Conservation (phyloP, 805 yeast genomes). For the Martiniozyma abietophila region DNA sequence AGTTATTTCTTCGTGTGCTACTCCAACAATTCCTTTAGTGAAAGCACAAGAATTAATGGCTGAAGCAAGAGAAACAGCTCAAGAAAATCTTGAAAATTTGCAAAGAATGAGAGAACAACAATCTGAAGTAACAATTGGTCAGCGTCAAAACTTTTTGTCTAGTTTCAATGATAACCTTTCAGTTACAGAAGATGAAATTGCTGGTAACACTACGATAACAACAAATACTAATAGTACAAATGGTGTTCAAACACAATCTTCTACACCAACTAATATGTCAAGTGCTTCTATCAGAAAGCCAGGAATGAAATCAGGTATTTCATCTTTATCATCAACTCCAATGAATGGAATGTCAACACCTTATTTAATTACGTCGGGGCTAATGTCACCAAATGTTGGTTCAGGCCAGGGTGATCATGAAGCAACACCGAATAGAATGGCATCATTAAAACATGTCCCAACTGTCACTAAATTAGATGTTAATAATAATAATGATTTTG, state of each 20-base stretch:
- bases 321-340: slow-evolving; percentile 16
- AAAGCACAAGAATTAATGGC: slow-evolving; percentile 82
- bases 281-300: neutral
- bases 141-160: no score
- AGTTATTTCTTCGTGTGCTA: slow-evolving; percentile 82
- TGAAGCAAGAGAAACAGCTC: slow-evolving; percentile 70
- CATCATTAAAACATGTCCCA: slow-evolving; percentile 21
- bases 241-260: neutral
- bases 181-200: no score
- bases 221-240: neutral
- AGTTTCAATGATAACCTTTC: no score
- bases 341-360: slow-evolving; percentile 56
- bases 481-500: slow-evolving; percentile 10
- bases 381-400: slow-evolving; percentile 39
- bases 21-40: slow-evolving; percentile 87
- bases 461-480: slow-evolving; percentile 25
- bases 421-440: slow-evolving; percentile 9
- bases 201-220: slow-evolving; percentile 14
- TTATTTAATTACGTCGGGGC: slow-evolving; percentile 55
- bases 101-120: slow-evolving; percentile 30
- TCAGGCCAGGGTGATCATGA: slow-evolving; percentile 6
- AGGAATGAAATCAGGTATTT: slow-evolving; percentile 1
- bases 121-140: slow-evolving; percentile 2
- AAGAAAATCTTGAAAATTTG: slow-evolving; percentile 38
- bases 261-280: neutral